phyloP scores from a whole-genome alignment of 1,284 basidiomycete species.

The Microbotryomycetes sp. region DNA sequence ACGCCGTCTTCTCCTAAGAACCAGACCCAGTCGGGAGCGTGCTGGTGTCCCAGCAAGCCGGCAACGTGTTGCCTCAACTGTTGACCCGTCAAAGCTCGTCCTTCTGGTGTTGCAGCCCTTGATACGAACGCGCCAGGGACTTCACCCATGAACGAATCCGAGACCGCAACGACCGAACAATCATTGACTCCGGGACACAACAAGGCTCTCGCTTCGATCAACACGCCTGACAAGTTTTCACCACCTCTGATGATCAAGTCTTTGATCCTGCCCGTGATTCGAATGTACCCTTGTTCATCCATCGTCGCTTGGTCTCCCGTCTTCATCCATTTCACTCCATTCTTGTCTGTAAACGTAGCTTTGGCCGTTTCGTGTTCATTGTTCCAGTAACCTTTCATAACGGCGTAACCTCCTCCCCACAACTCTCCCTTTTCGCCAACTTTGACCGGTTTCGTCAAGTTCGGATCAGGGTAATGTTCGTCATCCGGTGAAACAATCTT shows the following conservation, averaged over 20 bases:
- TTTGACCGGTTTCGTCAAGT: background rate
- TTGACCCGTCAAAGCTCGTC: background rate
- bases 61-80: background rate
- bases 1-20: slow-evolving; percentile 11
- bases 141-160: slow-evolving; percentile 3
- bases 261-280: slow-evolving; percentile 20
- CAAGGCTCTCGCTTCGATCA: slow-evolving; percentile 11
- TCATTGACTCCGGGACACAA: slow-evolving; percentile 2
- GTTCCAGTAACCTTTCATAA: slow-evolving; percentile 19
- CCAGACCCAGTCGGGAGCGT: slow-evolving; percentile 13
- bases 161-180: slow-evolving; percentile 7
- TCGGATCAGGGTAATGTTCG: slow-evolving; percentile 3
- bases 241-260: slow-evolving; percentile 27
- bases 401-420: slow-evolving; percentile 13
- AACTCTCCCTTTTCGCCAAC: slow-evolving; percentile 15
- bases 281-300: slow-evolving; percentile 16
- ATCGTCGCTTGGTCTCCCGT: slow-evolving; percentile 19
- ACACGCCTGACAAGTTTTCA: slow-evolving; percentile 20
- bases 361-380: slow-evolving; percentile 12
- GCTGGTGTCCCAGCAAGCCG: slow-evolving; percentile 1
- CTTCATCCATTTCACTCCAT: slow-evolving; percentile 16
- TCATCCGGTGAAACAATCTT: slow-evolving; percentile 14
- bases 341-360: slow-evolving; percentile 5
- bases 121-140: slow-evolving; percentile 5
- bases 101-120: background rate